These are phyloP conservation scores for Globisporangium heterothallicum DNA, from an alignment of 352 stramenopile genomes.

Conservation along the genomic window DNA sequence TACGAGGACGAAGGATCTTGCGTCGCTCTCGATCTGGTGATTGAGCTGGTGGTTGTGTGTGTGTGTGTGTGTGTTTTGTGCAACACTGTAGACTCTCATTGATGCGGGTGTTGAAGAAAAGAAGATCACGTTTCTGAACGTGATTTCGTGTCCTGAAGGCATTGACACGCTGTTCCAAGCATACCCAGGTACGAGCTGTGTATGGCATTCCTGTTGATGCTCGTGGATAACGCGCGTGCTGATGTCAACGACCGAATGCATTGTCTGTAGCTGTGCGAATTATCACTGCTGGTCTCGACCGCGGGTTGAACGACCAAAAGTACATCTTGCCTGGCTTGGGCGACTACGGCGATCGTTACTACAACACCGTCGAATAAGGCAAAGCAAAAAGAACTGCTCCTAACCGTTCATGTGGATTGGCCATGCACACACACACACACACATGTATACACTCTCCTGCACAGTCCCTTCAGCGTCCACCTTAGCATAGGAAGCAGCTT, in stretches of 20 bases:
- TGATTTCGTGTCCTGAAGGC: constrained; percentile 91
- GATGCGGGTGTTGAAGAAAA: constrained; percentile 78
- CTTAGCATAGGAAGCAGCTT: too few relatives aligned
- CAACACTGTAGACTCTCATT: constrained; percentile 68
- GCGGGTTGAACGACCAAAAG: constrained; percentile 91
- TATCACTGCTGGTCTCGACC: constrained; percentile 77
- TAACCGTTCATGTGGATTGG: too few relatives aligned
- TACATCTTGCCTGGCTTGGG: constrained; percentile 96
- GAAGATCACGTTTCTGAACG: constrained; percentile 94
- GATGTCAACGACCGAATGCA: not conserved
- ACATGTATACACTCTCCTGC: too few relatives aligned
- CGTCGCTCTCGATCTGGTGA: not conserved
- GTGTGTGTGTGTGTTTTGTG: not conserved
- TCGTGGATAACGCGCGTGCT: not conserved
- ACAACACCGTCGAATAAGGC: constrained; percentile 50
- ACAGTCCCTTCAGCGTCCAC: too few relatives aligned
- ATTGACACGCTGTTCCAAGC: constrained; percentile 66
- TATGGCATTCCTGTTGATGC: constrained; percentile 28
- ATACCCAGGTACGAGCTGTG: constrained; percentile 52
- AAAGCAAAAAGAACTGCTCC: not conserved
- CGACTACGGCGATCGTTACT: constrained; percentile 95
- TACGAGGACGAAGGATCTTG: constrained; percentile 13
- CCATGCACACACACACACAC: too few relatives aligned
- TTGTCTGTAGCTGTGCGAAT: constrained; percentile 53
- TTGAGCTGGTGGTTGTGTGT: not conserved